These are phyloP conservation scores for Tulasnella sp. DNA, from an alignment of 768 basidiomycete species.

Conservation along the genomic window DNA sequence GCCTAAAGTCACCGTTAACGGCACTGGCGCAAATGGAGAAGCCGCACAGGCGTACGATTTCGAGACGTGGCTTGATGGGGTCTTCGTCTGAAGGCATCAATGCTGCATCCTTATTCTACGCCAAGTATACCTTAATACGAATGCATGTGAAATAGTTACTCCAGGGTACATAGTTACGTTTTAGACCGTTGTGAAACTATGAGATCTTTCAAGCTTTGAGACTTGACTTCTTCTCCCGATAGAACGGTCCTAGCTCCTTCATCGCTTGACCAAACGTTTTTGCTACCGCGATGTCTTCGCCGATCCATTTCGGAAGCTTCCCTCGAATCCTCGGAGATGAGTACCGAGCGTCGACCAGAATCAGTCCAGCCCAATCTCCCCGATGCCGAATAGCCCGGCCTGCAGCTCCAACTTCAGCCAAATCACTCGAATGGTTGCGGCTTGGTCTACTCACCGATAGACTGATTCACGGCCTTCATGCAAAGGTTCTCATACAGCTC, in stretches of 20 bases:
- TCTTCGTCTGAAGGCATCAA: constrained; percentile 45
- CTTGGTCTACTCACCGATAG: constrained; percentile 65
- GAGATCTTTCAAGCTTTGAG: neutral
- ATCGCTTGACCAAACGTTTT: constrained; percentile 70
- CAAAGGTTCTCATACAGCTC: constrained; percentile 90
- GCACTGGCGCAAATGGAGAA: neutral
- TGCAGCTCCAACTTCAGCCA: constrained; percentile 37
- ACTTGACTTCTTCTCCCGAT: constrained; percentile 48
- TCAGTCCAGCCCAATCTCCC: constrained; percentile 85
- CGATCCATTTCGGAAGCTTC: constrained; percentile 93
- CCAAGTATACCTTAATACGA: neutral
- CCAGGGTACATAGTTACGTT: neutral
- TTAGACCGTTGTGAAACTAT: neutral
- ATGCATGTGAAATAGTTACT: neutral
- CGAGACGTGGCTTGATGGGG: constrained; percentile 74
- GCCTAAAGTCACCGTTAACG: constrained; percentile 45
- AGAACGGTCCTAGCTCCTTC: constrained; percentile 65
- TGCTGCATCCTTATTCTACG: neutral
- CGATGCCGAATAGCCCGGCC: constrained; percentile 91
- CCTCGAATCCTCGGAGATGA: constrained; percentile 57
- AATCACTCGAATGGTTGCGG: neutral
- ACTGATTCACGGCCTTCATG: constrained; percentile 95
- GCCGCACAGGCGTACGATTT: constrained; percentile 60
- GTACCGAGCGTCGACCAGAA: constrained; percentile 85
- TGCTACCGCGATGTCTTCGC: constrained; percentile 53